Conservation (phyloP, 2,329 filamentous ascomycete genomes). For the Monascus ruber region DNA sequence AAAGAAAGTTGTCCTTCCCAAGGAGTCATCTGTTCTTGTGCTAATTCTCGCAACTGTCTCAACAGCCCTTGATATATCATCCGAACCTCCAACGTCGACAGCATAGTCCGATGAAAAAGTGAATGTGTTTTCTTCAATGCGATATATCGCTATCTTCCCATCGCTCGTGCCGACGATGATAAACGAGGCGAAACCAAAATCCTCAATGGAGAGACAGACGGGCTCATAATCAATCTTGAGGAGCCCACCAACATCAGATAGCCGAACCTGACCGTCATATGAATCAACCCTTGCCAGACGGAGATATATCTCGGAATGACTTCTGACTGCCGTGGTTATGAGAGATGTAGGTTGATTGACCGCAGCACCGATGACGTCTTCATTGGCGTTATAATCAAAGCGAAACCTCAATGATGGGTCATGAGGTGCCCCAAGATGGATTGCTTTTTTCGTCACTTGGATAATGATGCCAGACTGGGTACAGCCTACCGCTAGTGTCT, state of each 20-base stretch:
- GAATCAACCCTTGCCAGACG: constrained; percentile 14
- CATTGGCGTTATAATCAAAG: constrained; percentile 10
- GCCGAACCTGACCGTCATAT: constrained; percentile 6
- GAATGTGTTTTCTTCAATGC: constrained; percentile 11
- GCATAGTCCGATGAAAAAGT: constrained; percentile 12
- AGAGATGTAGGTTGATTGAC: constrained; percentile 18
- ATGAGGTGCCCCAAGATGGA: constrained; percentile 18
- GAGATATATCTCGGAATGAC: constrained; percentile 15
- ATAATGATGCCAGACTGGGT: constrained; percentile 24
- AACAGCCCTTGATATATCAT: constrained; percentile 23
- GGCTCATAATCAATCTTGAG: constrained; percentile 23
- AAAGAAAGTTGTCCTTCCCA: constrained; percentile 19
- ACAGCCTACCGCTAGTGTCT: constrained; percentile 34
- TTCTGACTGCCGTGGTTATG: constrained; percentile 17
- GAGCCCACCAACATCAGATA: constrained; percentile 13
- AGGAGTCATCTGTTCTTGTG: constrained; percentile 4
- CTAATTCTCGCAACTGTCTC: constrained; percentile 23
- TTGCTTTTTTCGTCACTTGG: constrained; percentile 31
- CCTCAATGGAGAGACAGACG: constrained; percentile 22
- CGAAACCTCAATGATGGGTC: constrained; percentile 11
- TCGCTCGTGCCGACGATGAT: constrained; percentile 31
- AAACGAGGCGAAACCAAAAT: constrained; percentile 13
- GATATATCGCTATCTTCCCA: constrained; percentile 24
- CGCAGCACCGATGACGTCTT: constrained; percentile 19
- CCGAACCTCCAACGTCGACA: constrained; percentile 10